Conservation (phyloP, 2,329 filamentous ascomycete genomes). For the Mycosphaerella arachidis region DNA sequence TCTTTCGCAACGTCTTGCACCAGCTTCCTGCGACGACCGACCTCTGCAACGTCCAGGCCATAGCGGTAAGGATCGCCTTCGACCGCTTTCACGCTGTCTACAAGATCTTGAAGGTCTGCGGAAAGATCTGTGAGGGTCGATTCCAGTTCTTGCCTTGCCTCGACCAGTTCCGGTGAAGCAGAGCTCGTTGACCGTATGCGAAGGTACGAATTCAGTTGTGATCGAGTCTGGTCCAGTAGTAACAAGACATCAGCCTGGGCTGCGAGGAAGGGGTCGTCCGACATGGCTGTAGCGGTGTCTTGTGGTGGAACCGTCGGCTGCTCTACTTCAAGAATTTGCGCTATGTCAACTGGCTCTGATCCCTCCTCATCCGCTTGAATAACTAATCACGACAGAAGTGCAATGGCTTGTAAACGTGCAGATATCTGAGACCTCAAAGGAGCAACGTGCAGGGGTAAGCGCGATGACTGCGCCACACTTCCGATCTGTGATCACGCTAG, state of each 20-base stretch:
- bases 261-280: conserved; percentile 48
- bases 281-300: conserved; percentile 11
- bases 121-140: conserved; percentile 67
- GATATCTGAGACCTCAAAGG: neutral
- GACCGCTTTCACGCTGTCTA: conserved; percentile 79
- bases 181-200: conserved; percentile 81
- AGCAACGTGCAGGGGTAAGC: neutral
- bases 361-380: neutral
- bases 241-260: conserved; percentile 70
- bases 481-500: neutral
- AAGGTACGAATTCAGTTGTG: conserved; percentile 89
- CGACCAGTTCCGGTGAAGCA: conserved; percentile 64
- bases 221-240: conserved; percentile 73
- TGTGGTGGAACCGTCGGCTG: neutral
- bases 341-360: neutral
- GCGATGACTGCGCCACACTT: neutral
- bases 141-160: conserved; percentile 69
- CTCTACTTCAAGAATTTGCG: neutral
- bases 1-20: conserved; percentile 87
- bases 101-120: conserved; percentile 83
- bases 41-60: conserved; percentile 77
- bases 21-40: conserved; percentile 71
- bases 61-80: conserved; percentile 84
- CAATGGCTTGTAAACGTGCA: neutral
- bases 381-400: neutral